phyloP scores from a whole-genome alignment of 208 protist genomes.

The Trypanosoma grayi region DNA sequence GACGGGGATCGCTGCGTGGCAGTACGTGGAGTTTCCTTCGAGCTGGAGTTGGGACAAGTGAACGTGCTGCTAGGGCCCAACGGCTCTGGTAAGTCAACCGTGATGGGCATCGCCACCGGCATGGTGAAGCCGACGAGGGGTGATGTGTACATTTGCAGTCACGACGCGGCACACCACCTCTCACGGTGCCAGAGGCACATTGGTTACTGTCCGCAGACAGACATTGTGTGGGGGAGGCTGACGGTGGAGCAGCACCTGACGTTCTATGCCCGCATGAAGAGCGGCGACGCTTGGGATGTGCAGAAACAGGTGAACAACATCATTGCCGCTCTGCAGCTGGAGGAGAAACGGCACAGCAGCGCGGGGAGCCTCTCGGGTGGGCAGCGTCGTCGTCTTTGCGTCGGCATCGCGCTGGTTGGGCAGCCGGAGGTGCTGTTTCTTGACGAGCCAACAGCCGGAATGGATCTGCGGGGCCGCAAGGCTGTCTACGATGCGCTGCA shows the following conservation, averaged over 20 bases:
- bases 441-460: constrained; percentile 91
- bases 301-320: constrained; percentile 42
- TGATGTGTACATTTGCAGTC: constrained; percentile 64
- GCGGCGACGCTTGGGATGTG: constrained; percentile 38
- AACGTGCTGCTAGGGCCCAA: constrained; percentile 84
- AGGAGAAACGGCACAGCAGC: constrained; percentile 48
- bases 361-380: constrained; percentile 67
- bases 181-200: constrained; percentile 71
- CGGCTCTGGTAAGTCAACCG: constrained; percentile 81
- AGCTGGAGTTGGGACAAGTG: constrained; percentile 65
- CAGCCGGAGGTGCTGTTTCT: constrained; percentile 71
- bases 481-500: constrained; percentile 74
- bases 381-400: constrained; percentile 79
- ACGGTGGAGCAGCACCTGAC: constrained; percentile 91
- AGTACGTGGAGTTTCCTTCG: constrained; percentile 66
- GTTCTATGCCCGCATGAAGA: constrained; percentile 93
- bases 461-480: constrained; percentile 80
- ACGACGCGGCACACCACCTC: constrained; percentile 48
- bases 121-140: constrained; percentile 62
- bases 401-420: constrained; percentile 86
- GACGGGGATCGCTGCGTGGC: constrained; percentile 46
- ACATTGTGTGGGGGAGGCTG: constrained; percentile 91
- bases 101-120: constrained; percentile 76
- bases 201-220: constrained; percentile 93
- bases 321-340: constrained; percentile 53